These are phyloP conservation scores for Trichoderma sp. DNA, from an alignment of 2,329 filamentous ascomycete genomes.

Conservation along the genomic window DNA sequence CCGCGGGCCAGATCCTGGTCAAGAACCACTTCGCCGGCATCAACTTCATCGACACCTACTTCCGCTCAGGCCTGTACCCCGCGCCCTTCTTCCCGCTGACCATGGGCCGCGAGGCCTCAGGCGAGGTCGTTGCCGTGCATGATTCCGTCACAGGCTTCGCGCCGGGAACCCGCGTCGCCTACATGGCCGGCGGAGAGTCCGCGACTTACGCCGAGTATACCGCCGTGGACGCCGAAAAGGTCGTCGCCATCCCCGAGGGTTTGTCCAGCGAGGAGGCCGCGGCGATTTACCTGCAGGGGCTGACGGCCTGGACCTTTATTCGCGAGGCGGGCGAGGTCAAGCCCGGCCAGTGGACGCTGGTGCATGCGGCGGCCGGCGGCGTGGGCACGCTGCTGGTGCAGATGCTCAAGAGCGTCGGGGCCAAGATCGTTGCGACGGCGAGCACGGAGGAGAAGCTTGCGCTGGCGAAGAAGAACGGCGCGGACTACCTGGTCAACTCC, in stretches of 20 bases:
- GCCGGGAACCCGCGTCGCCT: slow-evolving; percentile 69
- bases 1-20: slow-evolving; percentile 71
- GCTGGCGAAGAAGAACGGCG: slow-evolving; percentile 67
- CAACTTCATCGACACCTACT: slow-evolving; percentile 91
- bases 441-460: slow-evolving; percentile 69
- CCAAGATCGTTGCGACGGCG: slow-evolving; percentile 75
- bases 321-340: slow-evolving; percentile 73
- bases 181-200: slow-evolving; percentile 45
- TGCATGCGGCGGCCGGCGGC: slow-evolving; percentile 83
- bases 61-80: slow-evolving; percentile 78
- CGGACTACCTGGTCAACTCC: slow-evolving; percentile 70
- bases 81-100: slow-evolving; percentile 65
- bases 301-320: slow-evolving; percentile 78
- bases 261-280: slow-evolving; percentile 62
- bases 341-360: slow-evolving; percentile 74
- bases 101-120: slow-evolving; percentile 76
- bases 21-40: slow-evolving; percentile 77
- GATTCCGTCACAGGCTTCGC: slow-evolving; percentile 53
- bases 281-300: slow-evolving; percentile 71
- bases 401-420: slow-evolving; percentile 68
- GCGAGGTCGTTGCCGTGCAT: slow-evolving; percentile 63
- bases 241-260: slow-evolving; percentile 60
- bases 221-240: slow-evolving; percentile 49
- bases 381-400: slow-evolving; percentile 74
- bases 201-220: slow-evolving; percentile 57